Conservation (phyloP, 371 early-diverging fungal species). For the Saksenaea vasiformis region DNA sequence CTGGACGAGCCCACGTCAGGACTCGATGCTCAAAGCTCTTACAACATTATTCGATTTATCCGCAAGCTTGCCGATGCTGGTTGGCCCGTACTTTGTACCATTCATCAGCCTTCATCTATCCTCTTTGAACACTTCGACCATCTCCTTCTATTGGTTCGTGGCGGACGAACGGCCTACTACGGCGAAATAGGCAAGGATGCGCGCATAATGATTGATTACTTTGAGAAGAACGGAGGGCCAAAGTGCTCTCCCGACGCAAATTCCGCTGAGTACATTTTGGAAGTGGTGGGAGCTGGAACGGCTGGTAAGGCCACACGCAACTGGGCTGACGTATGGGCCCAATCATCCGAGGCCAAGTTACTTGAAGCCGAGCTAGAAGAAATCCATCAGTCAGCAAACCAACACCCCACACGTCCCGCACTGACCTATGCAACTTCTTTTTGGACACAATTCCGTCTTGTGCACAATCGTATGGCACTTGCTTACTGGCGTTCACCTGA, state of each 20-base stretch:
- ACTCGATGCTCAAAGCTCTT: slow-evolving; percentile 64
- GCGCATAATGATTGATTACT: slow-evolving; percentile 55
- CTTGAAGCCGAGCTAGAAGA: slow-evolving; percentile 22
- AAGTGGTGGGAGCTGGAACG: slow-evolving; percentile 53
- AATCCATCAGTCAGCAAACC: slow-evolving; percentile 20
- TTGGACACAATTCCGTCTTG: slow-evolving; percentile 39
- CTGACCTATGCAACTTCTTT: slow-evolving; percentile 34
- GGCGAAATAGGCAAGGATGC: slow-evolving; percentile 61
- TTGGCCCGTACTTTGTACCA: slow-evolving; percentile 61
- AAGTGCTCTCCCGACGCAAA: slow-evolving; percentile 56
- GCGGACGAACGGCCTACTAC: slow-evolving; percentile 61
- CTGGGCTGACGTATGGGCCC: slow-evolving; percentile 58
- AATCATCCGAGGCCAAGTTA: slow-evolving; percentile 29
- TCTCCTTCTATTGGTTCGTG: slow-evolving; percentile 66
- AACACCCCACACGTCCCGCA: slow-evolving; percentile 16
- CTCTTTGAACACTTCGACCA: slow-evolving; percentile 68
- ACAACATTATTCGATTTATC: slow-evolving; percentile 66
- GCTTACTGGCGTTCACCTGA: slow-evolving; percentile 59
- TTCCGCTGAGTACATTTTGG: slow-evolving; percentile 73
- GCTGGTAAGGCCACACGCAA: slow-evolving; percentile 45
- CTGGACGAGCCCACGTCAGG: slow-evolving; percentile 87
- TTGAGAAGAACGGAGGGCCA: slow-evolving; percentile 58
- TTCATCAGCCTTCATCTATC: slow-evolving; percentile 67
- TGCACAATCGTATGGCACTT: slow-evolving; percentile 49
- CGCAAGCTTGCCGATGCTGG: slow-evolving; percentile 60